Base-by-base conservation (phyloP, 345 rosid genomes). In the Hibiscus syriacus region DNA sequence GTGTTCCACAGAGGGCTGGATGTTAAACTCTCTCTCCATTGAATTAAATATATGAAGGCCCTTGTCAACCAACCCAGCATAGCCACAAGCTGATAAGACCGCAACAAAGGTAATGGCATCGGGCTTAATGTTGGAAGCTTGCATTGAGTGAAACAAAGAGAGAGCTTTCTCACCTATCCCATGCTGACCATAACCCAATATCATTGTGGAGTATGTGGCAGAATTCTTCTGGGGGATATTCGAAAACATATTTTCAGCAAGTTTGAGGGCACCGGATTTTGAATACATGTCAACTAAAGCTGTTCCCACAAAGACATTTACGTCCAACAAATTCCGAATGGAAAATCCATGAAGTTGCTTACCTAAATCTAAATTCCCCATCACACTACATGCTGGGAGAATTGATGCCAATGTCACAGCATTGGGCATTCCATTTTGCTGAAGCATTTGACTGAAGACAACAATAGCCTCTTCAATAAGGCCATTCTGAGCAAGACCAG, bases 241-340 rank as follows among this genome's bases (percentile, higher is more conserved):
- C 53, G 53, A 69, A 69, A 92, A 92, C 57, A 84, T 79, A 68
- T 65, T 72, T 70, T 90, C 95, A 36, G 96, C 91, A 69, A 80
- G 79, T 41, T 55, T 66, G 23, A 92, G 81, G 3, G 66, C 81
- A 72, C 97, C 98, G 25, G 84, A 83, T 74, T 92, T 92, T 48
- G 97, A 92, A 65, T 92, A 90, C 96, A 86, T 84, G 79, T 86
- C 95, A 60, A 90, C 80, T 68, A 90, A 80, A 50, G 98, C 92
- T 48, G 92, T 81, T 52, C 83, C 81, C 1, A 92, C 89, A 59
- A 88, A 92, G 73, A 92, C 80, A 70, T 84, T 92, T 12, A 76
- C 80, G 73, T 85, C 90, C 82, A 87, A 78, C 69, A 73, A 73
- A 67, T 80, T 73, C 63, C 90, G 88, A 66, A 92, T 56, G 3